Evolutionary conservation across 2,329 filamentous ascomycete species (phyloP).

Genomic region (Apiospora arundinis): DNA sequence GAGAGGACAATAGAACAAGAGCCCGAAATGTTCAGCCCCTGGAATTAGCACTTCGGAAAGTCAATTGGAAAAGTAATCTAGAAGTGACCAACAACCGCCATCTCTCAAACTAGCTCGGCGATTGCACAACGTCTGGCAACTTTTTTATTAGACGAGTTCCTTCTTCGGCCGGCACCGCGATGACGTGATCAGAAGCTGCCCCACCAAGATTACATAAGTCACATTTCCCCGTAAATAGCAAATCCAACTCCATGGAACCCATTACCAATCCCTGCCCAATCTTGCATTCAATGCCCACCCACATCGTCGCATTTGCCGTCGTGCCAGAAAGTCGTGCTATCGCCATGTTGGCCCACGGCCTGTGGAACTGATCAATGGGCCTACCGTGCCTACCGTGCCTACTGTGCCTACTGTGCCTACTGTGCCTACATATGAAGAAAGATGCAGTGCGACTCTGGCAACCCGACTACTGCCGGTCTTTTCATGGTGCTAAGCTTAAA

Average conservation of each 20-base stretch:
- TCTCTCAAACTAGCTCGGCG: not conserved
- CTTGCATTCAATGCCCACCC: slow-evolving; percentile 2
- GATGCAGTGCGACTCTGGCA: not conserved
- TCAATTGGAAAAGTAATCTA: not conserved
- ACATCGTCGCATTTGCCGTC: not conserved
- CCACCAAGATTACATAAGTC: slow-evolving; percentile 1
- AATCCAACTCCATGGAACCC: not conserved
- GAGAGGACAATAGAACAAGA: not conserved
- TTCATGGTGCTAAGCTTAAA: not conserved
- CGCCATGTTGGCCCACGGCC: not conserved
- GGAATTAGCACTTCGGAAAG: not conserved
- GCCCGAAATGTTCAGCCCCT: not conserved
- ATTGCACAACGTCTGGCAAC: not conserved
- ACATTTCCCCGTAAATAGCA: not conserved
- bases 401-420: no score
- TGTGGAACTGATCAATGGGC: not conserved
- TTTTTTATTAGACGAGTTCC: not conserved
- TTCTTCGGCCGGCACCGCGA: slow-evolving; percentile 13
- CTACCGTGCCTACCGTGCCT: no score
- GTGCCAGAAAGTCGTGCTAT: slow-evolving; percentile 4
- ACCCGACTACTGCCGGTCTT: not conserved
- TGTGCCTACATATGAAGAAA: not conserved
- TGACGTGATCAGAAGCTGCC: slow-evolving; percentile 8
- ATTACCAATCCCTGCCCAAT: not conserved
- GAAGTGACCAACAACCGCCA: not conserved